Conservation (phyloP, 2,329 filamentous ascomycete species). For the Cyphellophora attinorum region DNA sequence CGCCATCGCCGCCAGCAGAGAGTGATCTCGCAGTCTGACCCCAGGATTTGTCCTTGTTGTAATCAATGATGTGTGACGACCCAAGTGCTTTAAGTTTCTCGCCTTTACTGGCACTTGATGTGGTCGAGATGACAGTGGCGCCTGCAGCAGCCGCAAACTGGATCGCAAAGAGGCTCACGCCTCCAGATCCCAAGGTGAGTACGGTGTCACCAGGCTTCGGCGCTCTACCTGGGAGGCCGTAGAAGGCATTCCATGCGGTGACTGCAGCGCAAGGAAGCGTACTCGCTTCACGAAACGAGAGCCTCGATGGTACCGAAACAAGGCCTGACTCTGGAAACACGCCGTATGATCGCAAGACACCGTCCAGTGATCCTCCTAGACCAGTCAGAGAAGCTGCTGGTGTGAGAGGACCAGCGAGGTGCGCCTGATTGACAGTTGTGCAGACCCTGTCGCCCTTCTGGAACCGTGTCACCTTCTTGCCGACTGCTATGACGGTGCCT, state of each 20-base stretch:
- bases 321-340: constrained; percentile 61
- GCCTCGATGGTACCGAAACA: constrained; percentile 50
- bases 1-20: constrained; percentile 42
- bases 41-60: constrained; percentile 49
- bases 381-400: constrained; percentile 38
- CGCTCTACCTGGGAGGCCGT: constrained; percentile 44
- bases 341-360: constrained; percentile 57
- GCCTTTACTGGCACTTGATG: constrained; percentile 46
- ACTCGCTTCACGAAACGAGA: constrained; percentile 44
- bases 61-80: constrained; percentile 52
- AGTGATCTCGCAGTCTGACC: constrained; percentile 45
- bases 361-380: constrained; percentile 59
- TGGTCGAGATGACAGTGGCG: constrained; percentile 49
- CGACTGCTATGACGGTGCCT: constrained; percentile 41
- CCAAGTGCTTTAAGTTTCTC: constrained; percentile 46
- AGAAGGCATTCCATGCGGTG: constrained; percentile 59
- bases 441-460: constrained; percentile 48
- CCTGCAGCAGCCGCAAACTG: constrained; percentile 41
- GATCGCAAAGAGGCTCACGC: constrained; percentile 41
- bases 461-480: constrained; percentile 47
- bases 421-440: constrained; percentile 50
- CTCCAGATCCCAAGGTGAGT: constrained; percentile 52
- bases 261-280: constrained; percentile 53
- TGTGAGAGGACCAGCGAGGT: constrained; percentile 41
- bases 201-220: constrained; percentile 48